A percentile compares a stretch with the other conserved stretches of the same genome.
Evolutionary conservation across 2,329 filamentous ascomycete genomes (phyloP).

Genomic region (Colletotrichum cereale): DNA sequence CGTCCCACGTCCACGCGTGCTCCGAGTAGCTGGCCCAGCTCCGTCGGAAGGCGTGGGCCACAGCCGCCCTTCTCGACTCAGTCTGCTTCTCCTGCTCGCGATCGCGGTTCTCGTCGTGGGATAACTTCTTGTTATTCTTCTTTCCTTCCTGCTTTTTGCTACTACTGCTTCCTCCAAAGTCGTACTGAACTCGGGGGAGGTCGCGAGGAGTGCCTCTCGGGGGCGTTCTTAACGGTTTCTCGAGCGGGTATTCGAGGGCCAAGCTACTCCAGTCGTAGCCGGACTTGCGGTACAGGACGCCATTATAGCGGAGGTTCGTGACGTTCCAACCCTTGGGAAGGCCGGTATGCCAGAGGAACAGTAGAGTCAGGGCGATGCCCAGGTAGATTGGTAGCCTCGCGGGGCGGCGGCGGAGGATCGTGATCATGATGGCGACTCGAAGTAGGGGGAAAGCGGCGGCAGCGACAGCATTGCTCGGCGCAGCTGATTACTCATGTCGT

Average conservation of each 20-base stretch:
- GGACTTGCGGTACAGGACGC: conserved; percentile 39
- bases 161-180: conserved; percentile 48
- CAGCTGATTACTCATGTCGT: conserved; percentile 34
- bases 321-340: conserved; percentile 25
- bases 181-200: conserved; percentile 45
- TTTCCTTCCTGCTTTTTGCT: conserved; percentile 33
- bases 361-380: conserved; percentile 26
- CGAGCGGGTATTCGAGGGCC: conserved; percentile 49
- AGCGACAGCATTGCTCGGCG: conserved; percentile 36
- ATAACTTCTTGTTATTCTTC: conserved; percentile 43
- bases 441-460: conserved; percentile 22
- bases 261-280: conserved; percentile 55
- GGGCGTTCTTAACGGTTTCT: conserved; percentile 47
- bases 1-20: conserved; percentile 69
- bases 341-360: conserved; percentile 35
- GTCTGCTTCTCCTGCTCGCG: conserved; percentile 40
- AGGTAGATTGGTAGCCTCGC: conserved; percentile 38
- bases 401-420: conserved; percentile 39
- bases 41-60: conserved; percentile 56
- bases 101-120: conserved; percentile 51
- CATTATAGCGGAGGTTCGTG: conserved; percentile 22
- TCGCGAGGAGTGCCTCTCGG: conserved; percentile 51
- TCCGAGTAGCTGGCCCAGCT: conserved; percentile 66
- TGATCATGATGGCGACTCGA: conserved; percentile 42
- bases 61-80: conserved; percentile 51